A percentile compares a stretch with the other conserved stretches of the same genome.
Evolutionary conservation across 352 stramenopile species (phyloP).

Genomic region (Globisporangium spiculum): DNA sequence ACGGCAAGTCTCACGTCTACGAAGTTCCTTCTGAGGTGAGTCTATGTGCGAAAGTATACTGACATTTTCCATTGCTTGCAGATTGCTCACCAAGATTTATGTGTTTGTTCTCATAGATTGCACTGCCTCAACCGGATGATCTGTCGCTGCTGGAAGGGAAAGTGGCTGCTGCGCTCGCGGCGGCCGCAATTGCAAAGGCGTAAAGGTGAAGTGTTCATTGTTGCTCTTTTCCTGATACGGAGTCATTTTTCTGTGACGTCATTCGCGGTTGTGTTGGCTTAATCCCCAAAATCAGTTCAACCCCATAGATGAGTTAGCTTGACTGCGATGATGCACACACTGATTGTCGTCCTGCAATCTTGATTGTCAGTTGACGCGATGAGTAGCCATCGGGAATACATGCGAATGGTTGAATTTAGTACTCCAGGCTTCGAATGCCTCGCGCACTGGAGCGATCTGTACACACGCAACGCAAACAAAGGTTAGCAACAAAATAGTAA

Average conservation of each 20-base stretch:
- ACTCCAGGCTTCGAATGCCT: conserved; percentile 55
- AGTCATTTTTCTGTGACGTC: background rate
- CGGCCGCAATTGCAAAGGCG: conserved; percentile 38
- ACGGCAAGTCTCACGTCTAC: conserved; percentile 71
- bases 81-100: conserved; percentile 5
- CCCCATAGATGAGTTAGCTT: background rate
- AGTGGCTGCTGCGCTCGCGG: conserved; percentile 47
- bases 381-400: conserved; percentile 26
- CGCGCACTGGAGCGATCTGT: conserved; percentile 43
- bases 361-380: background rate
- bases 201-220: conserved; percentile 17
- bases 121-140: conserved; percentile 61
- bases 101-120: conserved; percentile 39
- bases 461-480: conserved; percentile 1
- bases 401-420: conserved; percentile 47
- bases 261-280: background rate
- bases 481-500: background rate
- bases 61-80: background rate
- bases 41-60: background rate
- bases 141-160: conserved; percentile 61
- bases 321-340: background rate
- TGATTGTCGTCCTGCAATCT: background rate
- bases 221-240: background rate
- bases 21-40: conserved; percentile 78
- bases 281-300: background rate